Percentiles rank a stretch among this genome's conserved stretches.
phyloP scores from a whole-genome alignment of 148 eudicot species.

The Dianthus caryophyllus region DNA sequence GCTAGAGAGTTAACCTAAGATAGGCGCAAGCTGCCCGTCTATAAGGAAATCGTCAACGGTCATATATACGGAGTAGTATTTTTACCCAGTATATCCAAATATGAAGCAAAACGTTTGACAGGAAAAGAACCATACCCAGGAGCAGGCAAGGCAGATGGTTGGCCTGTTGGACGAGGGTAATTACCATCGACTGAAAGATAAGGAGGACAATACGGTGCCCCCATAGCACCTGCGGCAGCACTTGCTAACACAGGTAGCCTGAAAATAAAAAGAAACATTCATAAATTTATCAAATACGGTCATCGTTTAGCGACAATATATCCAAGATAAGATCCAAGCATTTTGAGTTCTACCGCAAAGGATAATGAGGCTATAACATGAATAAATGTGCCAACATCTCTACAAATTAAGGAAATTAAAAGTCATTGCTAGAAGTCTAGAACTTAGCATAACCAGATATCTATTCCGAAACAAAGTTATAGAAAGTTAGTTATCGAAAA shows the following conservation, averaged over 20 bases:
- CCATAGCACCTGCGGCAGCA: conserved; percentile 86
- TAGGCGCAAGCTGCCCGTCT: neutral
- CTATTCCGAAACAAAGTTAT: neutral
- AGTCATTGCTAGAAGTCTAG: neutral
- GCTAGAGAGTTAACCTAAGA: neutral
- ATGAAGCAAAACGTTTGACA: neutral
- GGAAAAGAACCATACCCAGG: conserved; percentile 42
- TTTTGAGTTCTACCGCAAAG: neutral
- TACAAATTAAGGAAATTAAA: neutral
- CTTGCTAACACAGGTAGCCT: conserved; percentile 91
- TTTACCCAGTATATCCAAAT: neutral
- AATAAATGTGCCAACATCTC: neutral
- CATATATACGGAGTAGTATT: neutral
- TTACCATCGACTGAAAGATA: conserved; percentile 72
- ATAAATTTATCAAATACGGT: neutral
- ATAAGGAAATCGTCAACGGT: neutral
- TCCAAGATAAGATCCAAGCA: neutral
- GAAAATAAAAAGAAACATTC: conserved; percentile 15
- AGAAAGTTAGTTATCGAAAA: neutral
- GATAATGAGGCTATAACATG: neutral
- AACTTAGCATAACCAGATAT: neutral
- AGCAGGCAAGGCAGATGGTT: conserved; percentile 53
- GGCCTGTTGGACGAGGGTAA: conserved; percentile 64
- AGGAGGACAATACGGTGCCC: conserved; percentile 70
- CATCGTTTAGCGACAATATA: neutral